These are phyloP conservation scores for Batrachochytrium dendrobatidis DNA, from an alignment of 371 early-diverging fungal species.

Conservation along the genomic window DNA sequence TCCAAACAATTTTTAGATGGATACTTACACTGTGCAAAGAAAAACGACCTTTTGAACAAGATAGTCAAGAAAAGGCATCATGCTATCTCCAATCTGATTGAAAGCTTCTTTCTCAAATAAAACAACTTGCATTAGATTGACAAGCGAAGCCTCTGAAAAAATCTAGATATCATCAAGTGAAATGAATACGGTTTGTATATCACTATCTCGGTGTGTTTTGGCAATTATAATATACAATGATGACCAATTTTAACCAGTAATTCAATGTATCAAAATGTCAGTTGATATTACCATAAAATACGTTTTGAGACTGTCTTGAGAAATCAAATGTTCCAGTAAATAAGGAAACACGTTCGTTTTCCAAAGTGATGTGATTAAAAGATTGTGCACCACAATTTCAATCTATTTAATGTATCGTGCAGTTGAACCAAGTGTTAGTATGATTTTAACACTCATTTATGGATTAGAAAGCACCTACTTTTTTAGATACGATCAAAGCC, in stretches of 20 bases:
- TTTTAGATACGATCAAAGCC: conserved; percentile 17
- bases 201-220: neutral
- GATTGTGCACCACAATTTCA: conserved; percentile 21
- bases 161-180: conserved; percentile 16
- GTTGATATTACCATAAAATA: conserved; percentile 31
- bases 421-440: neutral
- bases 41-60: conserved; percentile 24
- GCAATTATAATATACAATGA: neutral
- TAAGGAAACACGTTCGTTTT: conserved; percentile 30
- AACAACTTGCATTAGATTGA: conserved; percentile 41
- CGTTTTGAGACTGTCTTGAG: conserved; percentile 14
- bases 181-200: neutral
- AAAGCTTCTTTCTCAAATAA: conserved; percentile 25
- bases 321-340: conserved; percentile 9
- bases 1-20: no score
- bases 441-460: neutral
- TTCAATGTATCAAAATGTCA: neutral
- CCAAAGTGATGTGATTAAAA: conserved; percentile 33
- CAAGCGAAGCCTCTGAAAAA: conserved; percentile 39
- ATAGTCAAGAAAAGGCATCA: conserved; percentile 36
- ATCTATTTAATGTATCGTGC: no score
- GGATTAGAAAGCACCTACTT: conserved; percentile 12
- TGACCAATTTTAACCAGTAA: neutral
- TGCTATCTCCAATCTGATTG: conserved; percentile 20
- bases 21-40: conserved; percentile 26